phyloP scores from a whole-genome alignment of 352 stramenopile species.

The Blastocystis sp. region DNA sequence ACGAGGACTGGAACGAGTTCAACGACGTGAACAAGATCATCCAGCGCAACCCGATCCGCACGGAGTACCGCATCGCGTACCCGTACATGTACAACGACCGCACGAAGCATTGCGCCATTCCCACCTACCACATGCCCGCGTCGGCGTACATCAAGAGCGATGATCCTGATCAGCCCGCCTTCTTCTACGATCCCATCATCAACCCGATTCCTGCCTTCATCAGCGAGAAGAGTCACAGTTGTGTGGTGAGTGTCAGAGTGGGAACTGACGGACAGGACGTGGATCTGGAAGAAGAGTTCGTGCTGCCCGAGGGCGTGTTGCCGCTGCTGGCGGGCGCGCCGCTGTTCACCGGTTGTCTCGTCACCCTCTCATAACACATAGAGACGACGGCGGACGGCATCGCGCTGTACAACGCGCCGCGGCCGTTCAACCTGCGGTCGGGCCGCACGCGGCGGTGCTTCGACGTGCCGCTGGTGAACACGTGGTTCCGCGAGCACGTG shows the following conservation, averaged over 20 bases:
- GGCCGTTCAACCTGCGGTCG: slow-evolving; percentile 93
- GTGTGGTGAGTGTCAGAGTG: slow-evolving; percentile 70
- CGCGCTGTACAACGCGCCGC: slow-evolving; percentile 92
- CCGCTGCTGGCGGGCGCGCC: slow-evolving; percentile 13
- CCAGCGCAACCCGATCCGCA: slow-evolving; percentile 94
- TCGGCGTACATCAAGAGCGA: slow-evolving; percentile 93
- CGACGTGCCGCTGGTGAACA: slow-evolving; percentile 95
- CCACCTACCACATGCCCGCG: slow-evolving; percentile 90
- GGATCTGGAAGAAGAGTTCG: slow-evolving; percentile 83
- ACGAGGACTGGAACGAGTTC: slow-evolving; percentile 99
- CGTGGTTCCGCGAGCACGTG: slow-evolving; percentile 97
- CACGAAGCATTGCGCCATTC: slow-evolving; percentile 87
- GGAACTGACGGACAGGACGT: slow-evolving; percentile 71
- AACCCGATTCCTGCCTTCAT: slow-evolving; percentile 92
- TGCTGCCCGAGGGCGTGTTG: slow-evolving; percentile 38
- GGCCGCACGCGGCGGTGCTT: slow-evolving; percentile 90
- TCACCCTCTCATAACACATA: slow-evolving; percentile 79
- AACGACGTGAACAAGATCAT: slow-evolving; percentile 99
- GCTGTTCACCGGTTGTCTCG: slow-evolving; percentile 18
- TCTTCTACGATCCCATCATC: slow-evolving; percentile 93
- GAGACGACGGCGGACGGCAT: slow-evolving; percentile 92
- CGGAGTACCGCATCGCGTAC: slow-evolving; percentile 98
- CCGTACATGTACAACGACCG: slow-evolving; percentile 98
- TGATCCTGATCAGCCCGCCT: slow-evolving; percentile 88
- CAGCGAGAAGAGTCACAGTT: slow-evolving; percentile 70